Evolutionary conservation across 2,329 filamentous ascomycete genomes (phyloP).

Genomic region (Claviceps cyperi): DNA sequence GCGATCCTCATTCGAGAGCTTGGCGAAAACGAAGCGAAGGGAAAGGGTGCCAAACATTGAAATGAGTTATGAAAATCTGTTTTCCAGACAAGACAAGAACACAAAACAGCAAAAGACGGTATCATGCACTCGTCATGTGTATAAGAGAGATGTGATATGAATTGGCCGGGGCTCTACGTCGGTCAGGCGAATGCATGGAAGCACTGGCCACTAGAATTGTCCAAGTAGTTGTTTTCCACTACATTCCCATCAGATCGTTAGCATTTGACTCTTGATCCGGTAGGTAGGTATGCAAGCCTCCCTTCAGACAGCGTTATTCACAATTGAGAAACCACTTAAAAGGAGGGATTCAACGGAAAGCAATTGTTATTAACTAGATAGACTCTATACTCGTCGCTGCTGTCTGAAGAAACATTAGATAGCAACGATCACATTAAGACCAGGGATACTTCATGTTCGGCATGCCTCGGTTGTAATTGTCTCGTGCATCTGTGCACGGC

Average conservation of each 20-base stretch:
- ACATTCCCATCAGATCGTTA: too few relatives aligned
- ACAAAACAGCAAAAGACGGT: background rate
- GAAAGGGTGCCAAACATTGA: conserved; percentile 56
- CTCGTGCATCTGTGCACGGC: background rate
- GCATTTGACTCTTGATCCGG: too few relatives aligned
- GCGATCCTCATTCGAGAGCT: conserved; percentile 73
- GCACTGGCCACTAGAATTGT: conserved; percentile 4
- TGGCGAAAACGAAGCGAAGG: conserved; percentile 75
- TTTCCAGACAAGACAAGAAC: background rate
- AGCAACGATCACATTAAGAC: background rate
- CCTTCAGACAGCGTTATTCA: background rate
- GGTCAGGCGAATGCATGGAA: conserved; percentile 16
- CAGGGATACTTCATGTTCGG: background rate
- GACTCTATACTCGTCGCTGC: background rate
- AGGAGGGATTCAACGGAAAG: background rate
- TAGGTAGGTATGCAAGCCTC: background rate
- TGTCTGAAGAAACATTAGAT: background rate
- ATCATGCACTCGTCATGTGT: background rate
- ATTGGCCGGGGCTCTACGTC: conserved; percentile 8
- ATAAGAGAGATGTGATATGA: background rate
- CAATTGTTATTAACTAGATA: background rate
- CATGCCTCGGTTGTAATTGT: background rate
- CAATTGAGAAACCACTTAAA: background rate
- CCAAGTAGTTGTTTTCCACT: conserved; percentile 2
- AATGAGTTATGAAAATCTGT: background rate